A percentile compares a stretch with the other conserved stretches of the same genome.
These are phyloP conservation scores for Cladosporium oxysporum DNA, from an alignment of 2,329 filamentous ascomycete species.

Conservation along the genomic window DNA sequence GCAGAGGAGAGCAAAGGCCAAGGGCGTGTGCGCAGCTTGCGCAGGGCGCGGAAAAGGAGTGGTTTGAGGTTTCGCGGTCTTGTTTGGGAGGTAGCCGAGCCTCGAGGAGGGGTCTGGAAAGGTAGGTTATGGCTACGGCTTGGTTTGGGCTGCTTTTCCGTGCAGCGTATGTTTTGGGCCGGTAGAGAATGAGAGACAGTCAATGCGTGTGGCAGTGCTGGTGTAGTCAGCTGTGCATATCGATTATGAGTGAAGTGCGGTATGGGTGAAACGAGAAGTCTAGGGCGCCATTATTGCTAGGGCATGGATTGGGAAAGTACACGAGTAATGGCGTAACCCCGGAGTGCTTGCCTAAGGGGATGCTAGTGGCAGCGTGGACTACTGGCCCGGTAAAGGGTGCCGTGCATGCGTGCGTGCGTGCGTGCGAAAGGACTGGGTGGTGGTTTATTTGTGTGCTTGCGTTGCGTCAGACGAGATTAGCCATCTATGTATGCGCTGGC, in stretches of 20 bases:
- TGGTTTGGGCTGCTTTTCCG: neutral
- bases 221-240: slow-evolving; percentile 4
- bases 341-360: slow-evolving; percentile 3
- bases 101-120: neutral
- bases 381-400: neutral
- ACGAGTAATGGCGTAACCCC: neutral
- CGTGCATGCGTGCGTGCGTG: neutral
- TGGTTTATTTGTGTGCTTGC: neutral
- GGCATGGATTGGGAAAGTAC: neutral
- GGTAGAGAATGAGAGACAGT: slow-evolving; percentile 1
- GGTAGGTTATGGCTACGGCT: neutral
- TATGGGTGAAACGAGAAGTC: slow-evolving; percentile 19
- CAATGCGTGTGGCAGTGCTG: slow-evolving; percentile 13
- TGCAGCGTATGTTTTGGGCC: neutral
- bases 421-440: neutral
- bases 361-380: neutral
- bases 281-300: slow-evolving; percentile 1
- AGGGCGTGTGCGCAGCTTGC: neutral
- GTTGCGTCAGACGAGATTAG: slow-evolving; percentile 11
- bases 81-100: neutral
- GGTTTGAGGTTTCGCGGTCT: neutral
- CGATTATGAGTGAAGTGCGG: slow-evolving; percentile 8
- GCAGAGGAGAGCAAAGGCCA: neutral
- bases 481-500: neutral
- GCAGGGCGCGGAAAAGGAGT: neutral